Evolutionary conservation across 2,329 filamentous ascomycete genomes (phyloP), one percentile per base, ranked within the genome.

Genomic region (Nemania bipapillata): DNA sequence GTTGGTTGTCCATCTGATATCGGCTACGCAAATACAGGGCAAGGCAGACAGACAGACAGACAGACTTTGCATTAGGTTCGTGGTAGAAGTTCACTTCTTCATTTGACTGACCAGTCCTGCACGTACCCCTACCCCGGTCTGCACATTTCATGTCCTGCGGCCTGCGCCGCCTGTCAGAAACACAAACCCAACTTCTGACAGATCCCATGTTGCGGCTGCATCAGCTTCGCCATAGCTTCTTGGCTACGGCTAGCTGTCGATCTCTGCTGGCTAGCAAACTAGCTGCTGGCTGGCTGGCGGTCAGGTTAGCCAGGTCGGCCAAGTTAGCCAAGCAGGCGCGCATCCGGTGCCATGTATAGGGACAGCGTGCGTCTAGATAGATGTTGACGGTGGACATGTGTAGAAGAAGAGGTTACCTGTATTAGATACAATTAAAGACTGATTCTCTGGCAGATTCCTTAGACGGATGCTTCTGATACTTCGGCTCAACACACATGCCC

Each of bases 21-120:
- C 54, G 52, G 26, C 63, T 56, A 30, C 57, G 37, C 37, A 50
- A 24, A 47, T 6, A 20, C 28, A 32, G 53, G 49, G 17, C n/a
- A n/a, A n/a, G n/a, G n/a, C n/a, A n/a, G n/a, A n/a, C n/a, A n/a
- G n/a, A n/a, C n/a, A n/a, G n/a, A n/a, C n/a, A n/a, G n/a, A n/a
- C 57, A 67, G 60, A 42, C 64, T 69, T 61, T 71, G 50, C 68
- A 65, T 73, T 70, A 76, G 74, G 75, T 77, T 75, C 68, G 75
- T 76, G 37, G 67, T 60, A 63, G 52, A 63, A 62, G 47, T 69
- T 70, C 72, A 65, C 70, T 59, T 58, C 61, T 70, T 76, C 73
- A 77, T 73, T 72, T 76, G 74, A 76, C 74, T 61, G 69, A 70
- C 69, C 63, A 64, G 30, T 69, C 63, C 75, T 77, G 74, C 75